These are phyloP conservation scores for Pulveroboletus sp. DNA, from an alignment of 768 basidiomycete genomes.

Conservation along the genomic window DNA sequence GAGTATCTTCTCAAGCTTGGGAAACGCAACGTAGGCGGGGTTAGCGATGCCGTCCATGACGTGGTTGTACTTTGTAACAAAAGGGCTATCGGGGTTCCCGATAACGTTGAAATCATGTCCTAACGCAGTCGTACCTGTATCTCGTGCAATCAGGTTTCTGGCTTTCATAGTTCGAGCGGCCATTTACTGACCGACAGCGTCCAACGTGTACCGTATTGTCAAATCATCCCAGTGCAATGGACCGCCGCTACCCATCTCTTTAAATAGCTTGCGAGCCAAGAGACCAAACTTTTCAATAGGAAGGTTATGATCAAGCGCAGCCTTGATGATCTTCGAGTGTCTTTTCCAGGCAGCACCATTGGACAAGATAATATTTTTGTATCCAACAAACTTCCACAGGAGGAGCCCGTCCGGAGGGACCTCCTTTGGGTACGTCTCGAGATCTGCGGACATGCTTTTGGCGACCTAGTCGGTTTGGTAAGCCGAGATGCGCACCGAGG, in stretches of 20 bases:
- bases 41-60: background rate
- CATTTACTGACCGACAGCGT: background rate
- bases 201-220: constrained; percentile 1
- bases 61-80: background rate
- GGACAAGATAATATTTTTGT: background rate
- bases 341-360: background rate
- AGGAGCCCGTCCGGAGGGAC: background rate
- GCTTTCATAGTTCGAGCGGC: background rate
- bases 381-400: background rate
- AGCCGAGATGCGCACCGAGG: background rate
- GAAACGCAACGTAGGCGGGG: background rate
- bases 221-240: background rate
- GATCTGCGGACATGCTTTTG: background rate
- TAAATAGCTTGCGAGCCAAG: constrained; percentile 1
- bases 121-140: background rate
- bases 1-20: background rate
- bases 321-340: constrained; percentile 1
- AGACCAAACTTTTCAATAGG: background rate
- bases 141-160: background rate
- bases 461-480: background rate
- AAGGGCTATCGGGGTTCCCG: background rate
- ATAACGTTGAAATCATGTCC: background rate
- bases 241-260: constrained; percentile 3
- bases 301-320: background rate
- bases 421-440: background rate